Evolutionary conservation across 2,329 filamentous ascomycete species (phyloP).

Genomic region (Zymoseptoria pseudotritici): DNA sequence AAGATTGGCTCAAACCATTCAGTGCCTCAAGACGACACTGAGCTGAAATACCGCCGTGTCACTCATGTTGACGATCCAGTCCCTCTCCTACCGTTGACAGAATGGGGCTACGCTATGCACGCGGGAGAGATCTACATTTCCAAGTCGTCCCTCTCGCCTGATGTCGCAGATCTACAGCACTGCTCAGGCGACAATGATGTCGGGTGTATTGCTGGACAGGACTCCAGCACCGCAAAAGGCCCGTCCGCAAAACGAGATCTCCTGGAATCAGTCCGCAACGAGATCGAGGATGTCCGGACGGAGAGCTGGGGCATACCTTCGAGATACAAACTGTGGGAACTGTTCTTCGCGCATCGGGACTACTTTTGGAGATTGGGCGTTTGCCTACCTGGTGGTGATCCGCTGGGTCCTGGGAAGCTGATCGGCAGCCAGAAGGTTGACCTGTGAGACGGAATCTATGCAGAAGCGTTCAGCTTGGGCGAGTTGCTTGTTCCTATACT

Average conservation of each 20-base stretch:
- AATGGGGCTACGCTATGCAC: conserved; percentile 85
- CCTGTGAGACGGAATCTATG: conserved; percentile 24
- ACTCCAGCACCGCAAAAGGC: conserved; percentile 23
- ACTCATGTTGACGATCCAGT: conserved; percentile 86
- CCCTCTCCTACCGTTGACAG: conserved; percentile 72
- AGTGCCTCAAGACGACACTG: conserved; percentile 12
- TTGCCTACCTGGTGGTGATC: conserved; percentile 58
- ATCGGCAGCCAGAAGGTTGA: conserved; percentile 11
- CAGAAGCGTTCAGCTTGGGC: background rate
- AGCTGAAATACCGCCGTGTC: conserved; percentile 59
- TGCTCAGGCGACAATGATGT: conserved; percentile 68
- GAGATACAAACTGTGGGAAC: conserved; percentile 75
- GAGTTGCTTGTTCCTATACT: background rate
- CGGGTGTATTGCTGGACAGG: conserved; percentile 60
- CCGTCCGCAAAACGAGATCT: conserved; percentile 13
- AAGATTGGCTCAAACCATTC: conserved; percentile 13
- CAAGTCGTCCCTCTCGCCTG: conserved; percentile 62
- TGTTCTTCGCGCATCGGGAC: conserved; percentile 89
- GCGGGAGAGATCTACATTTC: conserved; percentile 81
- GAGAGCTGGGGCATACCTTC: conserved; percentile 36
- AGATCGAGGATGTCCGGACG: conserved; percentile 27
- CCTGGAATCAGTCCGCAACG: conserved; percentile 18
- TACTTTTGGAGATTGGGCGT: conserved; percentile 93
- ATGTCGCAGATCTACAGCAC: conserved; percentile 57
- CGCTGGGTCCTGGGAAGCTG: conserved; percentile 19